Evolutionary conservation across 106 monocot species (phyloP).

Genomic region (Triglochin maritima): DNA sequence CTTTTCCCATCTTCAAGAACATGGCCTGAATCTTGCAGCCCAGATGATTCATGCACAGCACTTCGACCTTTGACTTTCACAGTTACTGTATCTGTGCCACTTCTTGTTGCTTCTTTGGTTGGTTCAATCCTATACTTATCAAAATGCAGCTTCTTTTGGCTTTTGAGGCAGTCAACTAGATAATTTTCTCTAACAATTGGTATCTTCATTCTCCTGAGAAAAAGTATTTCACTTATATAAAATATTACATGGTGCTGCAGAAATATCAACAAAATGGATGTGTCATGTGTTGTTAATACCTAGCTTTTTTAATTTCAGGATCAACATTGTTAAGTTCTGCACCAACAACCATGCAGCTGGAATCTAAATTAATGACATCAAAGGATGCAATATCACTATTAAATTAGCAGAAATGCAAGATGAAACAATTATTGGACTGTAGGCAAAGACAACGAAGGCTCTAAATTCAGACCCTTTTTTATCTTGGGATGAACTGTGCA

Average conservation of each 20-base stretch:
- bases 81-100: slow-evolving; percentile 45
- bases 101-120: slow-evolving; percentile 28
- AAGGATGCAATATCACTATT: too few species aligned
- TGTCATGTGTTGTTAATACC: slow-evolving; percentile 15
- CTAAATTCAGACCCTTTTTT: slow-evolving; percentile 40
- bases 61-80: slow-evolving; percentile 95
- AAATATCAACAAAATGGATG: not conserved
- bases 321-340: slow-evolving; percentile 30
- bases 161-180: slow-evolving; percentile 51
- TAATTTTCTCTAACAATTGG: slow-evolving; percentile 75
- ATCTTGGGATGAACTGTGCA: slow-evolving; percentile 51
- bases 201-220: slow-evolving; percentile 80
- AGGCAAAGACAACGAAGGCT: not conserved
- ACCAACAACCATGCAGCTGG: slow-evolving; percentile 59
- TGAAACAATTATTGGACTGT: not conserved
- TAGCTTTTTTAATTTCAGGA: slow-evolving; percentile 73
- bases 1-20: slow-evolving; percentile 91
- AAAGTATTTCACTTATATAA: not conserved
- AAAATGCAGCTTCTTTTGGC: slow-evolving; percentile 56
- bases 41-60: slow-evolving; percentile 96
- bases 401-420: too few species aligned
- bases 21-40: slow-evolving; percentile 78
- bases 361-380: slow-evolving; percentile 29
- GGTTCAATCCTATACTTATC: slow-evolving; percentile 61
- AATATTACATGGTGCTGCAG: not conserved